Conservation (phyloP, 2,329 filamentous ascomycete genomes). For the Tolypocladium paradoxum region DNA sequence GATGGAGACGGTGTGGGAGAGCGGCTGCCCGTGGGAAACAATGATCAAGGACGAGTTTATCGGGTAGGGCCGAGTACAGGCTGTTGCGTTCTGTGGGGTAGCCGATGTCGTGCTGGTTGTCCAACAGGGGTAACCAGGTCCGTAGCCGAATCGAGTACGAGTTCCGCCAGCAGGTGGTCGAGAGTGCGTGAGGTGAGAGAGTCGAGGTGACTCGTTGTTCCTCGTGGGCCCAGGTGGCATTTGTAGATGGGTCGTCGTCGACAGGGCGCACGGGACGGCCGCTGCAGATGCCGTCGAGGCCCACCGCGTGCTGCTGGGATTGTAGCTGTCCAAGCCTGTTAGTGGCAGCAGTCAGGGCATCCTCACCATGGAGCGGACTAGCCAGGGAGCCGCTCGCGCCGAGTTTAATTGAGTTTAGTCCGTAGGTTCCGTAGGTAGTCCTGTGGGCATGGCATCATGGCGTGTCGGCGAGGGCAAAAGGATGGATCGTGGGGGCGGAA, state of each 20-base stretch:
- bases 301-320: not conserved
- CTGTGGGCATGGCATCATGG: not conserved
- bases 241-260: not conserved
- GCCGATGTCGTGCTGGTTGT: not conserved
- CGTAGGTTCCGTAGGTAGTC: no score
- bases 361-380: not conserved
- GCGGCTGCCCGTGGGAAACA: slow-evolving; percentile 57
- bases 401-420: no score
- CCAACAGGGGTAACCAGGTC: not conserved
- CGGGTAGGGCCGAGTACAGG: slow-evolving; percentile 28
- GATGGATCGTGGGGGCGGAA: not conserved
- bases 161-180: not conserved
- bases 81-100: not conserved
- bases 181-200: no score
- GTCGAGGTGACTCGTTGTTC: no score
- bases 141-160: not conserved
- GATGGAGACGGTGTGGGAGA: slow-evolving; percentile 61
- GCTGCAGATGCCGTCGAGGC: not conserved
- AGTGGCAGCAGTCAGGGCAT: not conserved
- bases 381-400: not conserved
- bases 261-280: no score
- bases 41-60: slow-evolving; percentile 59
- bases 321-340: not conserved
- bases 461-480: not conserved
- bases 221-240: no score